Conservation (phyloP, 352 stramenopile species). For the Phytophthora tentaculata region DNA sequence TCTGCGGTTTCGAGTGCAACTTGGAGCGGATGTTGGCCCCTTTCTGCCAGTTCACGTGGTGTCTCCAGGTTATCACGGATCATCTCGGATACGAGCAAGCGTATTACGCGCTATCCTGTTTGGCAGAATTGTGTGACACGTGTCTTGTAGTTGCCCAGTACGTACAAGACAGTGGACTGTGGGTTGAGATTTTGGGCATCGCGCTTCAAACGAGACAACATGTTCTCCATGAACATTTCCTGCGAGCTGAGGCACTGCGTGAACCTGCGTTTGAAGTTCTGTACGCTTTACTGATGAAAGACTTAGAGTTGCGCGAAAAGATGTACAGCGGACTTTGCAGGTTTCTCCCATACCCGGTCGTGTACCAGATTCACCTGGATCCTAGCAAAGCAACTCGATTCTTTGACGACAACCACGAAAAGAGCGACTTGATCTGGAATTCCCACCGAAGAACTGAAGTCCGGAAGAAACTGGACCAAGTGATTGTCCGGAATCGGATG, state of each 20-base stretch:
- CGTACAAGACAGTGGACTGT: conserved; percentile 72
- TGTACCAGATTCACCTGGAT: conserved; percentile 86
- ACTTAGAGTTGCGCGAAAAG: conserved; percentile 64
- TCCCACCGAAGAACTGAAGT: conserved; percentile 78
- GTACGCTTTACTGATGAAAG: conserved; percentile 78
- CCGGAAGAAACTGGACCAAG: conserved; percentile 74
- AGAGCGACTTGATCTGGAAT: conserved; percentile 87
- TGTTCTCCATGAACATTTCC: conserved; percentile 82
- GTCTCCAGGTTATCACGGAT: conserved; percentile 82
- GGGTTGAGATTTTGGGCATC: conserved; percentile 82
- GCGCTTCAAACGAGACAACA: conserved; percentile 82
- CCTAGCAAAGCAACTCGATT: conserved; percentile 72
- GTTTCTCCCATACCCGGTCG: conserved; percentile 82
- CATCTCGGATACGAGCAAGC: conserved; percentile 83
- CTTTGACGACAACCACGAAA: conserved; percentile 87
- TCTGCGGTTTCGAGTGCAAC: conserved; percentile 75
- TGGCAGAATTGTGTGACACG: conserved; percentile 80
- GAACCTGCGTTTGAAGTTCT: conserved; percentile 85
- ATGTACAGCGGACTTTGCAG: conserved; percentile 79
- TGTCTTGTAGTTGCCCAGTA: conserved; percentile 81
- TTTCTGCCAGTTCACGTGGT: conserved; percentile 83
- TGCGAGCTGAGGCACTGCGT: conserved; percentile 74
- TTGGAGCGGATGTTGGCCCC: conserved; percentile 78
- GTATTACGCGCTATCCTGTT: conserved; percentile 76
- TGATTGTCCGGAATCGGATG: conserved; percentile 79